These are phyloP conservation scores for Podila clonocystis DNA, from an alignment of 192 early-diverging fungal species.

Conservation along the genomic window DNA sequence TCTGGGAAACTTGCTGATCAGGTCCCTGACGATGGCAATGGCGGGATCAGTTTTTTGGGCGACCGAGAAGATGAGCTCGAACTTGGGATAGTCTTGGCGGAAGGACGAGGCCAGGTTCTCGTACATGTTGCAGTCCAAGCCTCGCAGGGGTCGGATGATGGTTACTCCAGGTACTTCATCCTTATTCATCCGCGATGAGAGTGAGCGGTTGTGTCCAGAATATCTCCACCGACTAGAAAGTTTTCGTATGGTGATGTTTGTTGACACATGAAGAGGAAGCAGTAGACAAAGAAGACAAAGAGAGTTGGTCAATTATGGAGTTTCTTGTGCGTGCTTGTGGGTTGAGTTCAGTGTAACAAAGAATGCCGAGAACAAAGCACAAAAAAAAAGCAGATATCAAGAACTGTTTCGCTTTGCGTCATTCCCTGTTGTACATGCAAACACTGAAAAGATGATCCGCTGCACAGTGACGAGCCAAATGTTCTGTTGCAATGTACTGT, in stretches of 20 bases:
- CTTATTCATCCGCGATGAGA: conserved; percentile 51
- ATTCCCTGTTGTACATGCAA: background rate
- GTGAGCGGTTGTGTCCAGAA: conserved; percentile 32
- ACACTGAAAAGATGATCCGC: background rate
- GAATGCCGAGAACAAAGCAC: background rate
- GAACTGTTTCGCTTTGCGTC: background rate
- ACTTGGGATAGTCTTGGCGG: conserved; percentile 84
- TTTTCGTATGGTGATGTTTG: background rate
- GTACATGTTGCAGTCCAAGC: conserved; percentile 84
- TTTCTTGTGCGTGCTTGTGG: background rate
- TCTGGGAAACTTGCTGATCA: conserved; percentile 78
- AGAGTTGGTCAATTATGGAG: background rate
- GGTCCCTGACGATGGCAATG: conserved; percentile 72
- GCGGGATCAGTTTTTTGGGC: conserved; percentile 87
- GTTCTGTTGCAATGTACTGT: background rate
- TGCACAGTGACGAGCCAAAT: background rate
- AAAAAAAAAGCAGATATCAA: background rate
- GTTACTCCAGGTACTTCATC: conserved; percentile 79
- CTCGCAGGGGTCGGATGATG: conserved; percentile 94
- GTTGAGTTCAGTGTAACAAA: conserved; percentile 1
- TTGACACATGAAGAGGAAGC: background rate
- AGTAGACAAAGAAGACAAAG: background rate
- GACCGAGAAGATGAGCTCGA: conserved; percentile 92
- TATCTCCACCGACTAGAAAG: conserved; percentile 41
- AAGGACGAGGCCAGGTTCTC: conserved; percentile 91